These are phyloP conservation scores for Prunus mume DNA, from an alignment of 306 rosid genomes.

Conservation along the genomic window DNA sequence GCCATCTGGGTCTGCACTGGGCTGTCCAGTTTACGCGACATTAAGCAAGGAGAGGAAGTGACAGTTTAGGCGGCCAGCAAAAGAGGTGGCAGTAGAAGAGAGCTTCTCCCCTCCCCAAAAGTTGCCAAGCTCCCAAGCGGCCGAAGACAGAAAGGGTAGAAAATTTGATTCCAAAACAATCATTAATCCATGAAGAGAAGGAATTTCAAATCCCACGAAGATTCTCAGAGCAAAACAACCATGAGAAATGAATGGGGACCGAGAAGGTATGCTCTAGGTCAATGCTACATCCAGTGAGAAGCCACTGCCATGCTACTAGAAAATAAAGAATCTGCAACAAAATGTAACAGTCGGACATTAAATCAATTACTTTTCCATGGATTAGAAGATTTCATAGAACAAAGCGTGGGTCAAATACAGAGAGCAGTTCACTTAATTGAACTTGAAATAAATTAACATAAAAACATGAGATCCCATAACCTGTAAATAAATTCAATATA, in stretches of 20 bases:
- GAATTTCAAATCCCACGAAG: constrained; percentile 11
- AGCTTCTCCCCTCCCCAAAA: constrained; percentile 50
- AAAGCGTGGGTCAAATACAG: constrained; percentile 1
- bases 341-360: neutral
- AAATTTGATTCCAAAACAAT: constrained; percentile 35
- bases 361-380: neutral
- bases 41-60: constrained; percentile 28
- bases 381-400: neutral
- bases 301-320: constrained; percentile 34
- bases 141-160: constrained; percentile 20
- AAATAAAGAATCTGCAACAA: constrained; percentile 40
- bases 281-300: constrained; percentile 23
- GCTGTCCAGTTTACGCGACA: constrained; percentile 86
- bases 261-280: neutral
- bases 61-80: constrained; percentile 30
- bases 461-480: neutral
- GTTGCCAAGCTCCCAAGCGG: constrained; percentile 51
- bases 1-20: constrained; percentile 99
- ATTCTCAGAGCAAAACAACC: constrained; percentile 6
- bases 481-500: neutral
- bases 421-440: neutral
- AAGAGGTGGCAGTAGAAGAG: constrained; percentile 51
- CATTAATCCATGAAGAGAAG: constrained; percentile 43
- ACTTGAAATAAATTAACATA: neutral
- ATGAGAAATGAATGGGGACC: neutral